phyloP scores from a whole-genome alignment of 768 basidiomycete species.

The Boletales sp. region DNA sequence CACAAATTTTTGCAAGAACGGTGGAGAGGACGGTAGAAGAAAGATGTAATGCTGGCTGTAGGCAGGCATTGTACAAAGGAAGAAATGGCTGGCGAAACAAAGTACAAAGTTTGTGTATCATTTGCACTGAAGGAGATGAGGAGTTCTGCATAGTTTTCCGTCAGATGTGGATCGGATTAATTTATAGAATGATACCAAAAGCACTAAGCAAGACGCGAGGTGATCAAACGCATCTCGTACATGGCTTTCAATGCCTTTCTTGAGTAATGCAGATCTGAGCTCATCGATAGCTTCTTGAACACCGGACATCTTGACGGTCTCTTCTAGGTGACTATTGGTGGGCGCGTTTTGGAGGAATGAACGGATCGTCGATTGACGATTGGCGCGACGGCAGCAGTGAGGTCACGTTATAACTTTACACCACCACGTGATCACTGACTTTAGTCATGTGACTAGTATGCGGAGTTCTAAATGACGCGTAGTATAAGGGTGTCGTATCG shows the following conservation, averaged over 20 bases:
- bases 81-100: slow-evolving; percentile 42
- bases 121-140: slow-evolving; percentile 34
- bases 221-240: slow-evolving; percentile 36
- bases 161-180: background rate
- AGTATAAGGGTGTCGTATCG: slow-evolving; percentile 16
- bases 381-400: background rate
- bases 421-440: slow-evolving; percentile 25
- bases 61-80: slow-evolving; percentile 42
- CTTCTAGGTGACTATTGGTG: background rate
- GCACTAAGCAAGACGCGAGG: slow-evolving; percentile 38
- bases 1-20: slow-evolving; percentile 38
- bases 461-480: slow-evolving; percentile 22
- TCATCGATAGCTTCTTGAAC: slow-evolving; percentile 30
- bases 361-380: too few species aligned
- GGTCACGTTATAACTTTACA: slow-evolving; percentile 3
- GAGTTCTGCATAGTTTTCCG: slow-evolving; percentile 33
- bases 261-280: slow-evolving; percentile 30
- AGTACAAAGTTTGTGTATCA: slow-evolving; percentile 35
- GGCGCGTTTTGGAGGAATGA: background rate
- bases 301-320: slow-evolving; percentile 11
- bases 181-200: slow-evolving; percentile 34
- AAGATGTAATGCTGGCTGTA: slow-evolving; percentile 38
- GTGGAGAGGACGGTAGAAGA: slow-evolving; percentile 38
- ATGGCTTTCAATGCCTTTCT: slow-evolving; percentile 27
- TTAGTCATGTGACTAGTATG: slow-evolving; percentile 26